Evolutionary conservation across 768 basidiomycete genomes (phyloP), one percentile per base, ranked within the genome.

Genomic region (Naematelia aurantialba): DNA sequence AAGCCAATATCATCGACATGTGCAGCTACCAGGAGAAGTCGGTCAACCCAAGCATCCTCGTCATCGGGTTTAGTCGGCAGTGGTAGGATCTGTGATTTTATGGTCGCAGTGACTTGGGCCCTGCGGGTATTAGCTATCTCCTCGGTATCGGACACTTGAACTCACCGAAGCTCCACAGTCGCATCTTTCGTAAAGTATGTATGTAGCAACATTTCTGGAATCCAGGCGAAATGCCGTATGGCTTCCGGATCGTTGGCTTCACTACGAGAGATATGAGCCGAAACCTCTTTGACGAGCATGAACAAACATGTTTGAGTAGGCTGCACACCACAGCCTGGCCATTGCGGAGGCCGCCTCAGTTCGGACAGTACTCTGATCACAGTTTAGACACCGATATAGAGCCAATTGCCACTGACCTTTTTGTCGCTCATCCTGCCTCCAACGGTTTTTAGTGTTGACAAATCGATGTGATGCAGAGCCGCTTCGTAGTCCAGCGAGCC

Each of bases 401-500:
- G 14, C 21, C 29, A 5, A 5, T 0, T 46, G 50, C 19, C 31
- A 60, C 45, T 59, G 5, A 70, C 89, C 83, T 90, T 96, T 78
- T 89, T 91, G 77, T 99, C 96, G 57, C 85, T 74, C 1, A 86
- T 85, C 22, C 96, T 82, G 21, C 81, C 87, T 4, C 84, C 87
- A 0, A 98, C 78, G 2, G 78, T 79, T 13, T 81, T 80, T 47
- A 97, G 78, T 51, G 87, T 85, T 0, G 73, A 71, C 59, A 82
- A 81, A 8, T 84, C 83, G 26, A 93, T 85, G 67, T 90, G 85
- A 72, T 94, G 92, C 29, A 91, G 73, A 0, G 86, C 88, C 0
- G 87, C 88, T 77, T 99, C 96, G 70, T 91, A 97, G 73, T 97
- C 93, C 11, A 98, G 78, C 55, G 85, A 83, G 1, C 85, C 85